Conservation (phyloP, 2,329 filamentous ascomycete genomes). For the Lachnellula hyalina region DNA sequence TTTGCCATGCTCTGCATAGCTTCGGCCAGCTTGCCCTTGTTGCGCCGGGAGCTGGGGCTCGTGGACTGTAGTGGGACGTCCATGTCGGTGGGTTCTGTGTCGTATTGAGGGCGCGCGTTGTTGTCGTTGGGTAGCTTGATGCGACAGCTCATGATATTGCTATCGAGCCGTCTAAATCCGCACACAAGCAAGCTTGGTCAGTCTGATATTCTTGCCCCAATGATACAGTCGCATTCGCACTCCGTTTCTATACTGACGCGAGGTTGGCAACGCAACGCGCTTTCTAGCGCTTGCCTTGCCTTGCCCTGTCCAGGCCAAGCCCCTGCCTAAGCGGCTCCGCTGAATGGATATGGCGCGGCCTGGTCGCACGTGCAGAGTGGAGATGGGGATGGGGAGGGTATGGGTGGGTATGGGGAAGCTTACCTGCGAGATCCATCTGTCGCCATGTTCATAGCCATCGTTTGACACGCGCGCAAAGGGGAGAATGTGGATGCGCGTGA, state of each 20-base stretch:
- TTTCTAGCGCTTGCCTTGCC: background rate
- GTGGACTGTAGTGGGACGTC: conserved; percentile 22
- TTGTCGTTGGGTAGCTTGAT: conserved; percentile 26
- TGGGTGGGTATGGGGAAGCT: no score
- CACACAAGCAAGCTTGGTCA: background rate
- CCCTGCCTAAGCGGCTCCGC: background rate
- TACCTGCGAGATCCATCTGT: no score
- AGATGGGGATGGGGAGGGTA: background rate
- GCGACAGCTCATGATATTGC: conserved; percentile 30
- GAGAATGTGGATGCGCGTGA: no score
- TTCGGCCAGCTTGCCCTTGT: conserved; percentile 29
- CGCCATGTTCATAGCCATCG: no score
- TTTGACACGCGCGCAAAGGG: no score
- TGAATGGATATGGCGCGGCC: no score
- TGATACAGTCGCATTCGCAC: background rate
- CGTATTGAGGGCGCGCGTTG: conserved; percentile 7
- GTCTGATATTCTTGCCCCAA: background rate
- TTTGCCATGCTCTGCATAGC: conserved; percentile 29
- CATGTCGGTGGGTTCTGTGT: conserved; percentile 16
- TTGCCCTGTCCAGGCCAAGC: background rate
- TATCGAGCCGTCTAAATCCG: conserved; percentile 27
- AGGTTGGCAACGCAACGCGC: conserved; percentile 4
- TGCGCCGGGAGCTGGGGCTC: conserved; percentile 26
- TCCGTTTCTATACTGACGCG: background rate
- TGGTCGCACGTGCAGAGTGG: background rate